These are phyloP conservation scores for Avicennia marina DNA, from an alignment of 257 asterid genomes.

Conservation along the genomic window DNA sequence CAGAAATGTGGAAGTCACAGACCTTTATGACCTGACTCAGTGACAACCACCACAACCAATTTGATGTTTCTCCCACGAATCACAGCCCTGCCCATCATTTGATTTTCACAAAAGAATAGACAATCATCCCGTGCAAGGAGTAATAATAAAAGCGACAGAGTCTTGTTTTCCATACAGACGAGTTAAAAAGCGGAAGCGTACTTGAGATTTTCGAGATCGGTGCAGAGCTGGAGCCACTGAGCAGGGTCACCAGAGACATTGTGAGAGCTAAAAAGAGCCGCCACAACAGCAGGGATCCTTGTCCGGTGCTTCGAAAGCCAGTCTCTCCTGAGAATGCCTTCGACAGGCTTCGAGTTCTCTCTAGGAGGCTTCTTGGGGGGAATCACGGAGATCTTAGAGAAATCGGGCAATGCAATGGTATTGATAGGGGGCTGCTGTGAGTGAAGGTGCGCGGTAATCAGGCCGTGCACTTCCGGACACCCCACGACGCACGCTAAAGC, in stretches of 20 bases:
- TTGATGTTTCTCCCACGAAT: constrained; percentile 74
- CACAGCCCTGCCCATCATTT: constrained; percentile 45
- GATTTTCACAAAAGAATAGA: background rate
- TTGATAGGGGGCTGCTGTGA: constrained; percentile 83
- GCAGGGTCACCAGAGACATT: constrained; percentile 87
- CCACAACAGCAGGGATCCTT: constrained; percentile 80
- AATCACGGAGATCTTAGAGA: constrained; percentile 77
- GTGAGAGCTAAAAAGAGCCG: constrained; percentile 64
- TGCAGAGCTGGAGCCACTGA: constrained; percentile 96
- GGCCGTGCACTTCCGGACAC: constrained; percentile 69
- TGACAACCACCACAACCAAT: constrained; percentile 75
- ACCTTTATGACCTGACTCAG: constrained; percentile 62
- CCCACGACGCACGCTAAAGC: constrained; percentile 71
- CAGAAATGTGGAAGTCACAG: constrained; percentile 17
- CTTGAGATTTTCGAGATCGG: constrained; percentile 88
- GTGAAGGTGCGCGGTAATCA: constrained; percentile 78
- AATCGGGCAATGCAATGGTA: constrained; percentile 90
- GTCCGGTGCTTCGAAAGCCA: constrained; percentile 97
- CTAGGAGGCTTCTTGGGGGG: constrained; percentile 41
- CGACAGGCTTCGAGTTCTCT: constrained; percentile 39
- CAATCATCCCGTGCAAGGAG: background rate
- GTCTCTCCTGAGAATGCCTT: constrained; percentile 67
- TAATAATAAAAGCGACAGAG: background rate
- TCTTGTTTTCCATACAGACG: constrained; percentile 5
- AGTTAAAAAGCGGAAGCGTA: constrained; percentile 20